A percentile compares a stretch with the other conserved stretches of the same genome.
phyloP scores from a whole-genome alignment of 2,329 filamentous ascomycete genomes.

The Beauveria medogensis region DNA sequence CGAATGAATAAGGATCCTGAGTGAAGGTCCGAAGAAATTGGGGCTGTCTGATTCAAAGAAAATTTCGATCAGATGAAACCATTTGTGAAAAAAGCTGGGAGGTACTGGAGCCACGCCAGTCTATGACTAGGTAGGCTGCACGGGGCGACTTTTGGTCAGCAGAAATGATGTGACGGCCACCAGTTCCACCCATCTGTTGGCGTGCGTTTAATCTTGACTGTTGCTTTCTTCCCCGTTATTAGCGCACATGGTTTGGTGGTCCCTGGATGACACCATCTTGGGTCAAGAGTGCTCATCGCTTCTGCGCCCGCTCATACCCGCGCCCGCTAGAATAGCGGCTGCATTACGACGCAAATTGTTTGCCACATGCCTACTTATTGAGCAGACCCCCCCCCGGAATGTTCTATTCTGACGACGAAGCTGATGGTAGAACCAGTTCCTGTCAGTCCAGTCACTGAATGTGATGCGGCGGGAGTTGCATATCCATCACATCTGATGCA shows the following conservation, averaged over 20 bases:
- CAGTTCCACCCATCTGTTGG: slow-evolving; percentile 4
- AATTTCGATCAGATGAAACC: neutral
- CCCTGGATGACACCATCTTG: slow-evolving; percentile 12
- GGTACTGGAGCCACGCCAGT: neutral
- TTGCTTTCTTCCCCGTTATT: slow-evolving; percentile 4
- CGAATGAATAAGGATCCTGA: neutral
- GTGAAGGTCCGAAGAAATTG: too few species aligned
- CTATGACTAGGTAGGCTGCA: neutral
- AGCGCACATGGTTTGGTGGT: slow-evolving; percentile 4
- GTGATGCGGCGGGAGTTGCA: neutral
- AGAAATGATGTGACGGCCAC: slow-evolving; percentile 1
- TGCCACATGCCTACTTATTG: neutral
- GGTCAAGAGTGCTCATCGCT: slow-evolving; percentile 6
- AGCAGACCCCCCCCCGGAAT: neutral
- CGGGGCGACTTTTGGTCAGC: neutral
- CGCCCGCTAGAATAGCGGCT: neutral
- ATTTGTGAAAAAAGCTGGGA: neutral
- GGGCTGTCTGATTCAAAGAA: neutral
- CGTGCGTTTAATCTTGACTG: slow-evolving; percentile 10
- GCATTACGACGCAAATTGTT: neutral
- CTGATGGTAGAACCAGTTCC: neutral
- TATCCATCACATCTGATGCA: neutral
- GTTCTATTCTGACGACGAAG: neutral
- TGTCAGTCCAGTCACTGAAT: neutral
- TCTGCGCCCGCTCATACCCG: neutral